Base-by-base conservation (phyloP, 371 early-diverging fungal genomes). In the Mortierella sp. region DNA sequence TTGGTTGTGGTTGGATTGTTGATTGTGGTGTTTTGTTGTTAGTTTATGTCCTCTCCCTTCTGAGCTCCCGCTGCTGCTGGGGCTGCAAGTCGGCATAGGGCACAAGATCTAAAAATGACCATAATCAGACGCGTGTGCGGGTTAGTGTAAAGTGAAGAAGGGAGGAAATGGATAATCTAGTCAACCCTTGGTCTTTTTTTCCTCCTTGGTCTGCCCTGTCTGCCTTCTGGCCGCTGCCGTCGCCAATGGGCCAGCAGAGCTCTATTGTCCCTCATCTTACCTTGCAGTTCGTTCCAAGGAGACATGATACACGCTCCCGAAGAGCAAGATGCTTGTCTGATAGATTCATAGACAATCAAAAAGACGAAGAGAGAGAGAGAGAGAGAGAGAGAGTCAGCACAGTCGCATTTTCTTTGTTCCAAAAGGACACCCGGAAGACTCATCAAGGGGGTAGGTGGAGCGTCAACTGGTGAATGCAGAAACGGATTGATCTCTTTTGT, bases 281-380 rank as follows among this genome's bases (percentile, higher is more conserved):
- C 73, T 54, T 76, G 77, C 3, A 68, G 57, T 17, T 76, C 77
- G 45, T 64, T 76, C 77, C 77, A 76, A 3, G 77, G 69, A 9
- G 77, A 68, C 77, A 76, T 76, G 40, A 76, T 61, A 43, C 77
- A 76, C 8, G 65, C 69, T 2, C 69, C 77, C 3, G 69, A 61
- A 0, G 63, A 28, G 50, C 77, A 76, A 9, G 61, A 69, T 9
- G 77, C 77, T 60, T 69, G 77, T 0, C 71, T 71, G 55, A 22
- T 10, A 34, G 24, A 21, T 25, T 17, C 6, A 12, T 6, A 34
- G 37, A 14, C 21, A 7, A n/a, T 39, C n/a, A 44, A 47, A 10
- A 12, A 37, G n/a, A 8, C 10, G 9, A 14, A 43, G 1, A 9
- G 13, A 51, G 14, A 29, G 16, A 24, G 14, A 22, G 27, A 25